These are phyloP conservation scores for Luffa aegyptiaca DNA, from an alignment of 306 rosid genomes.

Conservation along the genomic window DNA sequence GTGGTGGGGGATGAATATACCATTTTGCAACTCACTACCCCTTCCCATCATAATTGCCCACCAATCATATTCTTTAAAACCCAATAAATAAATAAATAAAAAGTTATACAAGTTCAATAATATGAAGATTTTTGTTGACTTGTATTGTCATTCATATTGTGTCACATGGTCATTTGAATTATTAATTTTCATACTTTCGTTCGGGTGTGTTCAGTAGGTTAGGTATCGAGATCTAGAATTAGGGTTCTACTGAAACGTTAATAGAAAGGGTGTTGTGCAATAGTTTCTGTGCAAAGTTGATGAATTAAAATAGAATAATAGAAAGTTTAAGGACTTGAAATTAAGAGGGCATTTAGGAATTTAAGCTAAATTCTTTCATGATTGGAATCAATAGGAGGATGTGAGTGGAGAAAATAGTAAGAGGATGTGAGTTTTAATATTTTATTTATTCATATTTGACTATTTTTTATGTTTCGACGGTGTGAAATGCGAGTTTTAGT, in stretches of 20 bases:
- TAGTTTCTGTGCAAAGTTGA: too few species aligned
- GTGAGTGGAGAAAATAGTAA: background rate
- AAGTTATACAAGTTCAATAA: background rate
- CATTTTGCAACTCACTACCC: background rate
- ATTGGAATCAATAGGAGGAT: background rate
- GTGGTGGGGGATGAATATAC: constrained; percentile 9
- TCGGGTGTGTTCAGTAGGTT: background rate
- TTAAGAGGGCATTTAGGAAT: too few species aligned
- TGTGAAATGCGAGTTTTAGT: too few species aligned
- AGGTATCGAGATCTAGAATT: background rate
- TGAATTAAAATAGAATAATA: too few species aligned
- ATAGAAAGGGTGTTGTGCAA: too few species aligned
- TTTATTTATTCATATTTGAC: too few species aligned
- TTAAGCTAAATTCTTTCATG: too few species aligned
- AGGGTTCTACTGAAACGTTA: background rate
- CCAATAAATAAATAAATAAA: background rate
- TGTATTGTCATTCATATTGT: background rate
- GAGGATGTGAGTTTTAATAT: too few species aligned
- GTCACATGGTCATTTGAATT: background rate
- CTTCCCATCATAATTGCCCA: background rate
- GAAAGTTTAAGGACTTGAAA: too few species aligned
- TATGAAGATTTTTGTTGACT: background rate
- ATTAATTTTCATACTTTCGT: background rate
- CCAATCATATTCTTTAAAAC: background rate
- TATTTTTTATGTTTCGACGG: too few species aligned